phyloP scores from a whole-genome alignment of 73 alveolate genomes.

The Paramecium sonneborni region DNA sequence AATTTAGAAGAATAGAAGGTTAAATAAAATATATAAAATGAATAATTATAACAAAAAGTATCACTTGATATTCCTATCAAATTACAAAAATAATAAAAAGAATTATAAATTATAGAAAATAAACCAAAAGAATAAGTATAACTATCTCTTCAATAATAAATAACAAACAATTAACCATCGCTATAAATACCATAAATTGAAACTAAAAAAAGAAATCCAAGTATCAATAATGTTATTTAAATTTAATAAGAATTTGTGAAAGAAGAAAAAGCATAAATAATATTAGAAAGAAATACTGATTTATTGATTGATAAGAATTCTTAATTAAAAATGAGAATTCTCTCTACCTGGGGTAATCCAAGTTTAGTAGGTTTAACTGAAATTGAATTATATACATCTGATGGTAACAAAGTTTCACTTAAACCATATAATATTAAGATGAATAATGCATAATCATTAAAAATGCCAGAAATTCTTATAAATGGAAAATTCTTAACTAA shows the following conservation, averaged over 20 bases:
- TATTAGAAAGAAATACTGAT: constrained; percentile 63
- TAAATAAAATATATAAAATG: background rate
- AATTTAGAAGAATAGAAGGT: background rate
- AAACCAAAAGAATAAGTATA: background rate
- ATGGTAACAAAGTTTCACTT: constrained; percentile 65
- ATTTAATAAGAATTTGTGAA: constrained; percentile 65
- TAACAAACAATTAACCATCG: background rate
- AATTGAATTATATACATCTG: constrained; percentile 70
- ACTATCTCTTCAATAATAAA: background rate
- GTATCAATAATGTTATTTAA: background rate
- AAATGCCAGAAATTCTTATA: constrained; percentile 65
- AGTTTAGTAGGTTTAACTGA: constrained; percentile 85
- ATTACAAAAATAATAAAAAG: background rate
- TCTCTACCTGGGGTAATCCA: constrained; percentile 86
- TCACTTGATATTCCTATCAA: background rate
- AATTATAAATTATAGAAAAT: background rate
- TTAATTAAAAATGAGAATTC: constrained; percentile 68
- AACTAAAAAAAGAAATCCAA: background rate
- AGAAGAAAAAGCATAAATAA: constrained; percentile 37
- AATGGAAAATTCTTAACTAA: constrained; percentile 76
- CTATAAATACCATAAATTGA: constrained; percentile 54
- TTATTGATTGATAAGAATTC: constrained; percentile 53
- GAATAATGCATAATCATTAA: constrained; percentile 69
- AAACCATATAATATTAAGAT: constrained; percentile 72
- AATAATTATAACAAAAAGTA: background rate